Evolutionary conservation across 75 land plant genomes (phyloP).

Genomic region (Pseudotsuga menziesii): DNA sequence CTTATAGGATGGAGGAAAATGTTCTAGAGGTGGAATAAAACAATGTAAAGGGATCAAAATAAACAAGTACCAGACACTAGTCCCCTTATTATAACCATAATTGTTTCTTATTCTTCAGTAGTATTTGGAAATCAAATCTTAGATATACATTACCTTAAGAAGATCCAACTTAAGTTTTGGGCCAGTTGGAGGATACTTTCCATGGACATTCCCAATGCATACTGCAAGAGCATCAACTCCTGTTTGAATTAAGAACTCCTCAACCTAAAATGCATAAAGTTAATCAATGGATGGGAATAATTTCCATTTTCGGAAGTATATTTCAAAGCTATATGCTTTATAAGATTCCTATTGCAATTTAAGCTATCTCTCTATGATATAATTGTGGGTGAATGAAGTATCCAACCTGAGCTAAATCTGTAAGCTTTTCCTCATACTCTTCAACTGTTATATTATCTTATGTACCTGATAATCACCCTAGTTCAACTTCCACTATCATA

Average conservation of each 20-base stretch:
- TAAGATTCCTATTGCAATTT: not conserved
- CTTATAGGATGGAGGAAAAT: not conserved
- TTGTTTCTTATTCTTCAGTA: not conserved
- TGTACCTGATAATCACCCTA: slow-evolving; percentile 93
- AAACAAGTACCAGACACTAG: not conserved
- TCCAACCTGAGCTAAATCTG: slow-evolving; percentile 74
- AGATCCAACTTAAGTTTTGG: slow-evolving; percentile 88
- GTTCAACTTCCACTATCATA: slow-evolving; percentile 86
- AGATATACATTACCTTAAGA: slow-evolving; percentile 58
- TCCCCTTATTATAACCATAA: not conserved
- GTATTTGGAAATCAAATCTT: not conserved
- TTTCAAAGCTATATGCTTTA: not conserved
- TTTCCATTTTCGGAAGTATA: not conserved
- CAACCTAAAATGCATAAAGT: slow-evolving; percentile 52
- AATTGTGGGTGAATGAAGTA: not conserved
- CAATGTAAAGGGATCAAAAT: not conserved
- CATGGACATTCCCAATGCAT: slow-evolving; percentile 99
- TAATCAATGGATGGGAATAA: not conserved
- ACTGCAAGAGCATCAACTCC: slow-evolving; percentile 94
- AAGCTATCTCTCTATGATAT: not conserved
- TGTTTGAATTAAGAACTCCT: slow-evolving; percentile 72
- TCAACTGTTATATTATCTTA: slow-evolving; percentile 91
- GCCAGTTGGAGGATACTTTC: slow-evolving; percentile 90
- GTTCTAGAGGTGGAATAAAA: not conserved
- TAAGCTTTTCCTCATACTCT: slow-evolving; percentile 90